Conservation (phyloP, 352 stramenopile genomes). For the Phytophthora sansomeana region DNA sequence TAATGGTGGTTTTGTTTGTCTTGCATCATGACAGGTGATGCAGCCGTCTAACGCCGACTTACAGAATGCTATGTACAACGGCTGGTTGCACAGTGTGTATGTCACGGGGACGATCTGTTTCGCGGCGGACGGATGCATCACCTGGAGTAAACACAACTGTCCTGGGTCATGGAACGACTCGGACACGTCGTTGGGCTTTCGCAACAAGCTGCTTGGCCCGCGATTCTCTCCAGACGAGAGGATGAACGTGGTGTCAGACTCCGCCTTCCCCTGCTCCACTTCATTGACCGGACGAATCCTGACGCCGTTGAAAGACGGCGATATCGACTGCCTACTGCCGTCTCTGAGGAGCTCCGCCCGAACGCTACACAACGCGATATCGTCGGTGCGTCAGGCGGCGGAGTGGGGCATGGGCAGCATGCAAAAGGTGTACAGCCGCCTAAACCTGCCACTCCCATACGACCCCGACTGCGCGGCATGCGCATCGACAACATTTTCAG, state of each 20-base stretch:
- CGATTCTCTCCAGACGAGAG: background rate
- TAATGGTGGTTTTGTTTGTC: background rate
- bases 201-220: background rate
- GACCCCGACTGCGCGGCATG: background rate
- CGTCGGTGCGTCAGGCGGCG: background rate
- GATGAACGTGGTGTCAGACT: conserved; percentile 7
- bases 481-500: conserved; percentile 2
- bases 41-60: background rate
- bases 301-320: background rate
- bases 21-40: background rate
- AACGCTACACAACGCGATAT: conserved; percentile 9
- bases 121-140: background rate
- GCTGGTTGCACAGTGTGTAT: background rate
- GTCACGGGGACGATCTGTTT: background rate
- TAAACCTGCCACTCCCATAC: background rate
- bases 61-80: background rate
- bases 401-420: conserved; percentile 9
- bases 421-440: background rate
- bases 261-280: background rate
- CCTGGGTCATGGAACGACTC: background rate
- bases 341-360: background rate
- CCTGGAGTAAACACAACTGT: background rate
- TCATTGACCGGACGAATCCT: background rate
- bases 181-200: background rate
- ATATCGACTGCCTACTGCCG: too few relatives aligned